Percentiles rank a stretch among this genome's conserved stretches.
phyloP scores from a whole-genome alignment of 768 basidiomycete species.

The Amanita exitialis region DNA sequence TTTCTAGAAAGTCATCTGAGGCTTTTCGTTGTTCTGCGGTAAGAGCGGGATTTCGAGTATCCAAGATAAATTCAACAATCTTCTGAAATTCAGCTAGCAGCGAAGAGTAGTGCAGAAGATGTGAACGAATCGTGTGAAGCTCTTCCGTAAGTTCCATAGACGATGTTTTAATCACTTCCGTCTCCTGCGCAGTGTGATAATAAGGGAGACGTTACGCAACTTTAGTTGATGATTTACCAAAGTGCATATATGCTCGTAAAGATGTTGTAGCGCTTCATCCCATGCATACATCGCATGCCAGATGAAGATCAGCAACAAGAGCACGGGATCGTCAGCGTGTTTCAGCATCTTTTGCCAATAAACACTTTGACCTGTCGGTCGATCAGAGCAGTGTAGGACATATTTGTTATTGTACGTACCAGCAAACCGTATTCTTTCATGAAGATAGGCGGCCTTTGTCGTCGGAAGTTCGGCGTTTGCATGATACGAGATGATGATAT shows the following conservation, averaged over 20 bases:
- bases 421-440: conserved; percentile 38
- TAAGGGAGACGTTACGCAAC: neutral
- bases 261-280: conserved; percentile 46
- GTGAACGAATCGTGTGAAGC: conserved; percentile 49
- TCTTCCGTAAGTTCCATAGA: conserved; percentile 39
- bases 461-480: conserved; percentile 24
- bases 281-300: conserved; percentile 58
- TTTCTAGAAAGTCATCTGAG: conserved; percentile 25
- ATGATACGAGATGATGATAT: conserved; percentile 42
- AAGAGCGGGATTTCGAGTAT: conserved; percentile 45
- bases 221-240: conserved; percentile 24
- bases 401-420: conserved; percentile 13
- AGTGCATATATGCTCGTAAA: conserved; percentile 39
- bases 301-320: conserved; percentile 39
- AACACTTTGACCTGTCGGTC: conserved; percentile 26
- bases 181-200: conserved; percentile 27
- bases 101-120: conserved; percentile 46
- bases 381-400: neutral
- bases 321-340: conserved; percentile 41
- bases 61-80: conserved; percentile 37
- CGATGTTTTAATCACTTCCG: conserved; percentile 30
- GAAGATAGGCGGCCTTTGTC: conserved; percentile 31
- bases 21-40: conserved; percentile 16
- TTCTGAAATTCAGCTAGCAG: conserved; percentile 46
- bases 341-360: conserved; percentile 35